A percentile compares a stretch with the other conserved stretches of the same genome.
Evolutionary conservation across 2,329 filamentous ascomycete species (phyloP).

Genomic region (Pyricularia grisea): DNA sequence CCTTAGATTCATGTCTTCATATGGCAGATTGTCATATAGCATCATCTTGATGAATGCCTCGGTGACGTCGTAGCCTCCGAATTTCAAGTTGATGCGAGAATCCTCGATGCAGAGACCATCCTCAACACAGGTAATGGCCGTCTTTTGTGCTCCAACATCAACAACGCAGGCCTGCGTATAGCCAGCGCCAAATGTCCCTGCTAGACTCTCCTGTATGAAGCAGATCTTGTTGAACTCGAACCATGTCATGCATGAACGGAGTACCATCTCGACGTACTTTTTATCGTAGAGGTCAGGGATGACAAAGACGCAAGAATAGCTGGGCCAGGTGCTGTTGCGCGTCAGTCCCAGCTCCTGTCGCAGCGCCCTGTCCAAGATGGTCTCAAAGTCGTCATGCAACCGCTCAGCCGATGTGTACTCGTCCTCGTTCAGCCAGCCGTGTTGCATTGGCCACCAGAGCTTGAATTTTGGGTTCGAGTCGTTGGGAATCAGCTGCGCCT

Average conservation of each 20-base stretch:
- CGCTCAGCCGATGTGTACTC: conserved; percentile 76
- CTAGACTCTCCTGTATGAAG: conserved; percentile 93
- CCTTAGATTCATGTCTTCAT: conserved; percentile 85
- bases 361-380: conserved; percentile 78
- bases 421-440: conserved; percentile 82
- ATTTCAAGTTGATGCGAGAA: conserved; percentile 91
- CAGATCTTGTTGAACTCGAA: conserved; percentile 84
- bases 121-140: conserved; percentile 92
- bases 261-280: conserved; percentile 72
- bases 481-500: conserved; percentile 81
- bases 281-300: conserved; percentile 97
- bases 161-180: conserved; percentile 93
- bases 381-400: conserved; percentile 78
- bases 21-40: conserved; percentile 92
- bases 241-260: conserved; percentile 79
- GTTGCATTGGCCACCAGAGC: conserved; percentile 81
- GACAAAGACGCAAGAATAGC: conserved; percentile 94
- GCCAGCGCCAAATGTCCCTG: conserved; percentile 88
- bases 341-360: conserved; percentile 73
- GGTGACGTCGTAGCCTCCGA: conserved; percentile 84
- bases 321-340: conserved; percentile 70
- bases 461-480: conserved; percentile 83
- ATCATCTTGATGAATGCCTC: conserved; percentile 97
- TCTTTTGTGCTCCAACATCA: conserved; percentile 95
- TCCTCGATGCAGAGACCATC: conserved; percentile 93